Evolutionary conservation across 257 asterid genomes (phyloP).

Genomic region (Solanum ahanhuiri): DNA sequence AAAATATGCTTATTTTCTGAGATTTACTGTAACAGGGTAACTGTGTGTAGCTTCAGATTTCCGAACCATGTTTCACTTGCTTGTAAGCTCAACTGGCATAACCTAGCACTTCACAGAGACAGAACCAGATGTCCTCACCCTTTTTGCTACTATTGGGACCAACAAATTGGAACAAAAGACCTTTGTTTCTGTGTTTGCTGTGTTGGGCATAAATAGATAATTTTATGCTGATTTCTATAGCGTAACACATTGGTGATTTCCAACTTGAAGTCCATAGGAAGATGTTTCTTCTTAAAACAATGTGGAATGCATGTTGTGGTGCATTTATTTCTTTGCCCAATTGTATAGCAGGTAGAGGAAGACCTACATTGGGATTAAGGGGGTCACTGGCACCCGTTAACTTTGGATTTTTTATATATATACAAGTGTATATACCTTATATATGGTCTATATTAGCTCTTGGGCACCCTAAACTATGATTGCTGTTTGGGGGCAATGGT

Average conservation of each 20-base stretch:
- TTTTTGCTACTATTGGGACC: not conserved
- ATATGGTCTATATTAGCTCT: not conserved
- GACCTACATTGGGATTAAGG: not conserved
- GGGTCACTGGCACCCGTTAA: not conserved
- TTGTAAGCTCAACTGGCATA: not conserved
- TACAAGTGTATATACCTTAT: not conserved
- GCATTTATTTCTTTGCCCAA: not conserved
- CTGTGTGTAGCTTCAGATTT: not conserved
- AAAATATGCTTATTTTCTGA: not conserved
- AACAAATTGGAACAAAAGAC: not conserved
- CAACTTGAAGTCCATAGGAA: not conserved
- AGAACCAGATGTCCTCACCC: not conserved
- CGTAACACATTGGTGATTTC: not conserved
- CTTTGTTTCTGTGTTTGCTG: not conserved
- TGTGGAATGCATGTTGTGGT: not conserved
- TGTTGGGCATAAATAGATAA: not conserved
- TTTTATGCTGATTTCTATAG: not conserved
- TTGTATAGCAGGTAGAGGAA: not conserved
- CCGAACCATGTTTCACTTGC: not conserved
- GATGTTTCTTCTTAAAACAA: not conserved
- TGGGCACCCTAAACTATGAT: not conserved
- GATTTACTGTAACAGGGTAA: not conserved
- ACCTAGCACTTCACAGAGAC: not conserved
- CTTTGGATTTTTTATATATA: not conserved
- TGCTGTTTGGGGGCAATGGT: not conserved